Percentiles rank a stretch among this genome's conserved stretches.
phyloP scores from a whole-genome alignment of 345 rosid species.

The Gossypium arboreum region DNA sequence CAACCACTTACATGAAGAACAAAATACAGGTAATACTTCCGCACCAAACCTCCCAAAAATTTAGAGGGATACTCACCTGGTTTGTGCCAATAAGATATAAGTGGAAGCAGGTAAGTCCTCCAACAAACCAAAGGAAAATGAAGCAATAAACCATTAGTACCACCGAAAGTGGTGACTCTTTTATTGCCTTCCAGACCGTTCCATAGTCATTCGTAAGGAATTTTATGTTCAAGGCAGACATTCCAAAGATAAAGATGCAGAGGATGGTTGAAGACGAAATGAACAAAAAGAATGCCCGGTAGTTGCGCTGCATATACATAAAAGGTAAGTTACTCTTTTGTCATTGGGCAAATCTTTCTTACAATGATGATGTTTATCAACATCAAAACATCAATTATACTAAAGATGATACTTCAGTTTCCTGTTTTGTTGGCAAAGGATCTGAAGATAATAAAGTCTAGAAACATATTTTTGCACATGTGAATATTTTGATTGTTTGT shows the following conservation, averaged over 20 bases:
- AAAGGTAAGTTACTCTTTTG: background rate
- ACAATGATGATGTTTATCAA: no score
- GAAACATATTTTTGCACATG: background rate
- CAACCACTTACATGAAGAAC: background rate
- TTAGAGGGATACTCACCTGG: conserved; percentile 34
- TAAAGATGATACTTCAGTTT: background rate
- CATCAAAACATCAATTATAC: background rate
- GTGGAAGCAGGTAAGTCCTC: conserved; percentile 57
- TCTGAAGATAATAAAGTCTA: no score
- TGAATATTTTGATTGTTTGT: background rate
- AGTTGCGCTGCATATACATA: conserved; percentile 46
- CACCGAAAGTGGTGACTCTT: conserved; percentile 43
- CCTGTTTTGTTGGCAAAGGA: background rate
- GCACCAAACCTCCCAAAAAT: background rate
- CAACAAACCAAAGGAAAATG: conserved; percentile 54
- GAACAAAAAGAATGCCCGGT: conserved; percentile 52
- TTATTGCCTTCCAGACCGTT: conserved; percentile 46
- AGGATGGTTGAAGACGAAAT: conserved; percentile 49
- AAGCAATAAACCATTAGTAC: conserved; percentile 46
- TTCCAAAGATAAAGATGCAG: conserved; percentile 44
- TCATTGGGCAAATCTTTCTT: background rate
- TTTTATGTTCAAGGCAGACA: conserved; percentile 48
- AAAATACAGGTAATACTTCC: background rate
- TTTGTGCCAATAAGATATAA: conserved; percentile 50
- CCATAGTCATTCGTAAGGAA: conserved; percentile 35